A percentile compares a stretch with the other conserved stretches of the same genome.
Evolutionary conservation across 257 asterid genomes (phyloP).

Genomic region (Petunia axillaris): DNA sequence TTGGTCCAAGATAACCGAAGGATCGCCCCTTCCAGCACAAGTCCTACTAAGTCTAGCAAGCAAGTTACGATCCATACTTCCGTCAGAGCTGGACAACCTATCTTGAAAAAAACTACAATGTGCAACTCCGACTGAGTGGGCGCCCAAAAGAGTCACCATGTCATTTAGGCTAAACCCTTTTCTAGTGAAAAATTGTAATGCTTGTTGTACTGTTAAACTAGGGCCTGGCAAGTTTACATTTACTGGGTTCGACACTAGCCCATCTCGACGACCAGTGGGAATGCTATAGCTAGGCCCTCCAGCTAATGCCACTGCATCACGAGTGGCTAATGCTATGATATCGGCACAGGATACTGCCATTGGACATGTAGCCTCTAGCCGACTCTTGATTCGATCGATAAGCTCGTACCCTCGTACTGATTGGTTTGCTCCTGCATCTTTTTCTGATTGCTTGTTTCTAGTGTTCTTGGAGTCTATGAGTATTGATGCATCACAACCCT

Average conservation of each 20-base stretch:
- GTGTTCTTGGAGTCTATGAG: constrained; percentile 39
- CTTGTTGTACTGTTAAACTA: constrained; percentile 34
- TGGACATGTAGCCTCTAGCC: constrained; percentile 54
- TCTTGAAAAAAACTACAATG: constrained; percentile 68
- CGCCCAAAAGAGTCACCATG: constrained; percentile 79
- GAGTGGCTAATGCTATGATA: constrained; percentile 72
- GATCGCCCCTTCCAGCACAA: constrained; percentile 54
- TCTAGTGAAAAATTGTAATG: constrained; percentile 45
- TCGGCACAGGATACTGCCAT: constrained; percentile 78
- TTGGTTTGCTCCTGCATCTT: constrained; percentile 40
- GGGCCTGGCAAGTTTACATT: constrained; percentile 72
- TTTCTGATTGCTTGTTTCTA: constrained; percentile 29
- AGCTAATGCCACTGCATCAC: constrained; percentile 68
- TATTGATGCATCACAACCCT: constrained; percentile 51
- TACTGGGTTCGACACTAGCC: constrained; percentile 45
- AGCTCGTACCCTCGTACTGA: constrained; percentile 51
- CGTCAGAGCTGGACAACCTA: constrained; percentile 55
- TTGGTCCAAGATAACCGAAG: constrained; percentile 63
- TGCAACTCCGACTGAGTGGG: constrained; percentile 75
- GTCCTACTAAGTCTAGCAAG: constrained; percentile 41
- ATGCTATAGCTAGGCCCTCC: constrained; percentile 63
- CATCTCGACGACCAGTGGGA: constrained; percentile 72
- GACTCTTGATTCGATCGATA: constrained; percentile 62
- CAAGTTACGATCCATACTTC: constrained; percentile 58
- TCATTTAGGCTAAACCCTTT: constrained; percentile 56